These are phyloP conservation scores for Trametes hirsuta DNA, from an alignment of 1,284 basidiomycete species.

Conservation along the genomic window DNA sequence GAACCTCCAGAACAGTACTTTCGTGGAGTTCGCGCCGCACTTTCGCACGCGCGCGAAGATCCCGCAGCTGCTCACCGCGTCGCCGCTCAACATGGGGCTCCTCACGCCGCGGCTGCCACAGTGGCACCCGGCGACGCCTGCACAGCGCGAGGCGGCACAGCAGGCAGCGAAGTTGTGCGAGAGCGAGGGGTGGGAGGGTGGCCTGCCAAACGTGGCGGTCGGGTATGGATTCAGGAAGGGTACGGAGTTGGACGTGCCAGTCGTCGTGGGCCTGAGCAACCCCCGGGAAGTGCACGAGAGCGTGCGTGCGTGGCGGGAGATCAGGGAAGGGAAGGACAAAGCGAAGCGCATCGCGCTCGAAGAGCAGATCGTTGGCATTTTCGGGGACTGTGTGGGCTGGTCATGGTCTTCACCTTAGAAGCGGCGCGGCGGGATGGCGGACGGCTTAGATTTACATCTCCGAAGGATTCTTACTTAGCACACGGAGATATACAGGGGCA, in stretches of 20 bases:
- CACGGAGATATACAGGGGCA: too few species aligned
- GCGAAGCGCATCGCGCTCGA: constrained; percentile 54
- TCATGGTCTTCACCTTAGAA: constrained; percentile 58
- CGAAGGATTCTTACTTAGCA: too few species aligned
- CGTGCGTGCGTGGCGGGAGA: constrained; percentile 66
- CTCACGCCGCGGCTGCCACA: constrained; percentile 69
- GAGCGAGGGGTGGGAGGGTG: constrained; percentile 42
- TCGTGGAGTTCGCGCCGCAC: constrained; percentile 63
- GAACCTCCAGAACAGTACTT: constrained; percentile 78
- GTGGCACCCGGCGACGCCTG: constrained; percentile 86
- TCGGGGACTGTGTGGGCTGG: constrained; percentile 27
- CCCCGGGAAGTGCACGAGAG: constrained; percentile 76
- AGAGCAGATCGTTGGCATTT: constrained; percentile 51
- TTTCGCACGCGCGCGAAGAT: constrained; percentile 70
- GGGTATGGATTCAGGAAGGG: constrained; percentile 69
- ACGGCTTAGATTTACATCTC: too few species aligned
- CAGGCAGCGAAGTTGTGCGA: constrained; percentile 36
- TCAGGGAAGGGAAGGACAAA: constrained; percentile 43
- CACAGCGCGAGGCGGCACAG: constrained; percentile 48
- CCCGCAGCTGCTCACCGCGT: constrained; percentile 78
- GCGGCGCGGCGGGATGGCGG: background rate
- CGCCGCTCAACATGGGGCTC: constrained; percentile 92
- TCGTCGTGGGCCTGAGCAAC: constrained; percentile 77
- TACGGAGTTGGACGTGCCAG: constrained; percentile 56
- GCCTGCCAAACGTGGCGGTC: constrained; percentile 71